These are phyloP conservation scores for Coleophoma eucalyptorum DNA, from an alignment of 2,329 filamentous ascomycete genomes.

Conservation along the genomic window DNA sequence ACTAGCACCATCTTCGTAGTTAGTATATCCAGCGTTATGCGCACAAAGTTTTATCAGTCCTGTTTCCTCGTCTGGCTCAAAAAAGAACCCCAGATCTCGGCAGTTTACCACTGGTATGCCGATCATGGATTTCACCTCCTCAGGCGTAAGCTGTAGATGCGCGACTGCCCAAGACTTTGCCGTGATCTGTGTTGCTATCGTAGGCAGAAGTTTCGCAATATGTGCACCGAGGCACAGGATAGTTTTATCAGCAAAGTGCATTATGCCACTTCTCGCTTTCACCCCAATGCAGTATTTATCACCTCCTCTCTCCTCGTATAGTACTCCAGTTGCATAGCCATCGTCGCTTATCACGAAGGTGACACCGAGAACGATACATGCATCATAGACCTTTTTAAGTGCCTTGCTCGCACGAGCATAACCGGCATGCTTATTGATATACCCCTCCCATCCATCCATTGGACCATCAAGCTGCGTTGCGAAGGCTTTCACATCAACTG, in stretches of 20 bases:
- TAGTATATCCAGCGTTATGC: conserved; percentile 6
- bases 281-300: neutral
- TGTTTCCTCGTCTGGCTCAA: conserved; percentile 46
- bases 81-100: conserved; percentile 48
- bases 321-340: no score
- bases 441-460: neutral
- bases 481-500: neutral
- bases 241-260: neutral
- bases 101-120: conserved; percentile 45
- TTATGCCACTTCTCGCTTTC: neutral
- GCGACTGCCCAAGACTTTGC: conserved; percentile 46
- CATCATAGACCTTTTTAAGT: neutral
- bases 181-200: conserved; percentile 45
- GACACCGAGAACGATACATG: neutral
- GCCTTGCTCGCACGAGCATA: neutral
- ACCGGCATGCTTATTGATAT: neutral
- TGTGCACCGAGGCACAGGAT: neutral
- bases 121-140: conserved; percentile 39
- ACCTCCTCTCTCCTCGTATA: neutral
- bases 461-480: neutral
- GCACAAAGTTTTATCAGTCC: conserved; percentile 46
- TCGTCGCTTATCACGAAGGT: neutral
- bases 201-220: conserved; percentile 31
- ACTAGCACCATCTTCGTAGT: neutral
- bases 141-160: conserved; percentile 42